Evolutionary conservation across 192 early-diverging fungal genomes (phyloP), one percentile per base, ranked within the genome.

Genomic region (Coemansia interrupta): DNA sequence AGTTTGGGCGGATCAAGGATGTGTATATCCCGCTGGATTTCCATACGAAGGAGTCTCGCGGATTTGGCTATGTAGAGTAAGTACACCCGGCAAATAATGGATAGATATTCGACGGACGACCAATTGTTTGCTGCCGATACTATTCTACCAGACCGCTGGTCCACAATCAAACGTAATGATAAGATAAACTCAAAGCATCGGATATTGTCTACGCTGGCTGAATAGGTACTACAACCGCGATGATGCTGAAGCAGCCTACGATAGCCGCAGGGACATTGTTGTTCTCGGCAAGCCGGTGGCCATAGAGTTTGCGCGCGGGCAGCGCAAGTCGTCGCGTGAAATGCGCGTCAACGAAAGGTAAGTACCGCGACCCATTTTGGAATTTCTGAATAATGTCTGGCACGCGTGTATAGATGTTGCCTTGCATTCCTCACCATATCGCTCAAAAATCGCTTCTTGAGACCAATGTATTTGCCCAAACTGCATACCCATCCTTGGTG

Each of bases 21-120:
- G 63, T 79, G 48, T 79, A 79, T 32, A 54, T 79, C 42, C 76
- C 76, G 23, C 51, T 72, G 44, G 69, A 72, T 42, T 79, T 65
- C 46, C 68, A 73, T 63, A 63, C 76, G 46, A 73, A 73, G 58
- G 76, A 68, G 39, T 73, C 70, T 50, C 76, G 76, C 28, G 76
- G 70, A 0, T 79, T 79, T 40, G 76, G 76, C 20, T 79, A 79
- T 58, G 70, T 79, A 19, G 76, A 79, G 76, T 79, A 79, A 66
- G 69, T 69, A 22, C 32, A 19, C 11, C 20, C 32, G 15, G 32
- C 6, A 7, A 7, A 6, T 36, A 36, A 11, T 36, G 8, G 10
- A 36, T 36, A 8, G 1, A 10, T 36, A 36, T 1, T 36, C 10
- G 6, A 7, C 32, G 6, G 10, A 36, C 10, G 10, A 7, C 5